These are phyloP conservation scores for Xenosphaeropsis pyriputrescens DNA, from an alignment of 2,329 filamentous ascomycete genomes.

Conservation along the genomic window DNA sequence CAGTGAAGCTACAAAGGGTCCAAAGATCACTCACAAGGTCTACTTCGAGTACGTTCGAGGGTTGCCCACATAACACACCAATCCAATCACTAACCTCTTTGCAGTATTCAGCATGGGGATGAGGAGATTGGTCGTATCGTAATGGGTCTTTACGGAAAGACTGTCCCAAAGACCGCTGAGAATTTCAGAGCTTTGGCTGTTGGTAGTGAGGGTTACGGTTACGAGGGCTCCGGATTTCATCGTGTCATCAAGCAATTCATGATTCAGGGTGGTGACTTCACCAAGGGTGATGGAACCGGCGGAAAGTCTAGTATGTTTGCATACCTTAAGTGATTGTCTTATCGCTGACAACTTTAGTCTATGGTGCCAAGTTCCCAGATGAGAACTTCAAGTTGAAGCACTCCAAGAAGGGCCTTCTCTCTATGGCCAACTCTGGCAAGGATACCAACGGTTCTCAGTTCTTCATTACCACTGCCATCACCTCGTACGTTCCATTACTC, in stretches of 20 bases:
- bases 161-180: slow-evolving; percentile 59
- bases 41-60: slow-evolving; percentile 47
- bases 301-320: slow-evolving; percentile 61
- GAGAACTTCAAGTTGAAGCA: slow-evolving; percentile 96
- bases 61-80: too few species aligned
- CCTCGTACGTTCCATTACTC: slow-evolving; percentile 35
- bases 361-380: slow-evolving; percentile 69
- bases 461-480: slow-evolving; percentile 78
- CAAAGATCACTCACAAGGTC: slow-evolving; percentile 93
- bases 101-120: slow-evolving; percentile 53
- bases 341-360: slow-evolving; percentile 36
- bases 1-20: slow-evolving; percentile 65
- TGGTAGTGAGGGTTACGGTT: slow-evolving; percentile 76
- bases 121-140: slow-evolving; percentile 61
- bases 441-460: slow-evolving; percentile 85
- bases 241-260: slow-evolving; percentile 84
- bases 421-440: slow-evolving; percentile 74
- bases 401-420: slow-evolving; percentile 68
- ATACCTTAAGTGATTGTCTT: neutral
- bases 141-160: slow-evolving; percentile 78
- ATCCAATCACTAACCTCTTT: too few species aligned
- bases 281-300: slow-evolving; percentile 66
- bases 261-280: slow-evolving; percentile 88
- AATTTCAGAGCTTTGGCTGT: slow-evolving; percentile 73
- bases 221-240: slow-evolving; percentile 72